phyloP scores from a whole-genome alignment of 1,284 basidiomycete species.

The Pseudomicrostroma phylloplanum region DNA sequence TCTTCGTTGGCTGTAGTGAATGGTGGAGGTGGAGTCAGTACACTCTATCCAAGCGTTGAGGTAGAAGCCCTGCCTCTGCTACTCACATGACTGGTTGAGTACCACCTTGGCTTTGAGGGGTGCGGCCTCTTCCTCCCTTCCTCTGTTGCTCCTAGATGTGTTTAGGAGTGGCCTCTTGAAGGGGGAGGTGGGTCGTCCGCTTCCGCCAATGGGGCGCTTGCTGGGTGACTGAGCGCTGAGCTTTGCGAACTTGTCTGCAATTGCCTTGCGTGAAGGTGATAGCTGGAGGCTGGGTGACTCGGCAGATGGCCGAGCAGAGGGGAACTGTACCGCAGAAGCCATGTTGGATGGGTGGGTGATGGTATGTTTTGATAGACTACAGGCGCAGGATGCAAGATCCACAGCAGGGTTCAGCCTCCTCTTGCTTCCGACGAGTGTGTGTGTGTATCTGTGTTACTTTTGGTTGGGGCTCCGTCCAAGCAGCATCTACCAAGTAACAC shows the following conservation, averaged over 20 bases:
- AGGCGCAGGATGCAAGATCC: background rate
- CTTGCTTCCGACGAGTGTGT: too few relatives aligned
- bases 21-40: background rate
- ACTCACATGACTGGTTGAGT: too few relatives aligned
- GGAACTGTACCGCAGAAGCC: too few relatives aligned
- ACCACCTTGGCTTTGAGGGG: too few relatives aligned
- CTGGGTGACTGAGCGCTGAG: background rate
- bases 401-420: background rate
- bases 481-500: too few relatives aligned
- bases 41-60: too few relatives aligned
- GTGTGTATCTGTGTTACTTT: too few relatives aligned
- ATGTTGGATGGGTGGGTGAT: background rate
- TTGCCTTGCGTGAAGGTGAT: slow-evolving; percentile 2
- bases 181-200: background rate
- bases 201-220: background rate
- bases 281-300: slow-evolving; percentile 1
- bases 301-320: too few relatives aligned
- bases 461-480: too few relatives aligned
- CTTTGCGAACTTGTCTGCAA: background rate
- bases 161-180: background rate
- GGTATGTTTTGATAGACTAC: background rate
- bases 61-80: too few relatives aligned
- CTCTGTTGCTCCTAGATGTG: background rate
- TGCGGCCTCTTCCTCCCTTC: too few relatives aligned
- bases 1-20: slow-evolving; percentile 1